Conservation (phyloP, 441 rosid species). For the Breynia disticha region DNA sequence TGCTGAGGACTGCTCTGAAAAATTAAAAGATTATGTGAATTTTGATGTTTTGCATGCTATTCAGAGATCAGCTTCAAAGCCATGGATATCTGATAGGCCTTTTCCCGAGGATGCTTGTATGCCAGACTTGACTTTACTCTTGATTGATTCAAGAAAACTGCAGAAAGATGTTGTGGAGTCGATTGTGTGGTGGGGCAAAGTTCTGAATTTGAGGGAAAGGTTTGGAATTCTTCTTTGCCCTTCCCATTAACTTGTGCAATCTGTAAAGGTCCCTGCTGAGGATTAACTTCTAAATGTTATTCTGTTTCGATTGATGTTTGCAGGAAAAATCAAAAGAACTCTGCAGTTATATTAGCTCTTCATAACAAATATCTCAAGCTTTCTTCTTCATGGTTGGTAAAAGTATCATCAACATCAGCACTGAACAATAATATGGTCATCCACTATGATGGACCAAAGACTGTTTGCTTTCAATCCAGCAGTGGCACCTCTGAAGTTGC, state of each 20-base stretch:
- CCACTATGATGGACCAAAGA: conserved; percentile 30
- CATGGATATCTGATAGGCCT: conserved; percentile 35
- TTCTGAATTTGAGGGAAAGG: conserved; percentile 30
- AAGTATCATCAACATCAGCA: conserved; percentile 11
- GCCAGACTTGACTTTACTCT: conserved; percentile 26
- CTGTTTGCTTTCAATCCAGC: conserved; percentile 20
- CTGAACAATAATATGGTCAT: conserved; percentile 8
- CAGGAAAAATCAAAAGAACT: conserved; percentile 22
- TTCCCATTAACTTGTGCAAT: not conserved
- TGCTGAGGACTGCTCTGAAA: conserved; percentile 34
- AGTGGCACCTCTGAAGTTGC: conserved; percentile 2
- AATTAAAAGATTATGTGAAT: conserved; percentile 19
- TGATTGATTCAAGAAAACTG: conserved; percentile 28
- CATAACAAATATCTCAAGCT: conserved; percentile 27
- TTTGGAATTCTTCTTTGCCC: conserved; percentile 2
- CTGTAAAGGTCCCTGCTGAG: not conserved
- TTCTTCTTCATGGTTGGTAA: conserved; percentile 28
- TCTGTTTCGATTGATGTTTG: conserved; percentile 6
- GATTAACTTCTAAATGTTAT: not conserved
- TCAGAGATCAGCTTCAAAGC: conserved; percentile 35
- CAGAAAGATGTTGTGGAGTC: conserved; percentile 20
- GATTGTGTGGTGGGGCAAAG: conserved; percentile 36
- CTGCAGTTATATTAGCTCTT: conserved; percentile 29
- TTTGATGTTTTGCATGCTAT: conserved; percentile 31
- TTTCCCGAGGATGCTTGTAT: conserved; percentile 28